These are phyloP conservation scores for Nakaseomyces delphensis DNA, from an alignment of 1,139 yeast species.

Conservation along the genomic window DNA sequence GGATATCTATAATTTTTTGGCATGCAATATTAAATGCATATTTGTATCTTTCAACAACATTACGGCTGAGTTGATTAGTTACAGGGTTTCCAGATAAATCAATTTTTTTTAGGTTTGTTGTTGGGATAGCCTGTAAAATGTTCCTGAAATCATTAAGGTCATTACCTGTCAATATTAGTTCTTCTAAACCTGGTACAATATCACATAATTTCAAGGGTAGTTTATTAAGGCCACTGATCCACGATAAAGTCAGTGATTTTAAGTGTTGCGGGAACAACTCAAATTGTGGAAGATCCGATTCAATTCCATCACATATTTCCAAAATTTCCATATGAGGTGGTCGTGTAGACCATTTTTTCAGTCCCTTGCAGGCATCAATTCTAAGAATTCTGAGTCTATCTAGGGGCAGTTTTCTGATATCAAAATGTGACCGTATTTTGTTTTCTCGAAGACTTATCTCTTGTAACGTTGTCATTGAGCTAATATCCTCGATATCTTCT, in stretches of 20 bases:
- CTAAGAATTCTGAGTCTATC: conserved; percentile 7
- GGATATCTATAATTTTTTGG: background rate
- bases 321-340: conserved; percentile 7
- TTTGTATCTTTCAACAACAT: background rate
- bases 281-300: conserved; percentile 7
- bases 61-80: background rate
- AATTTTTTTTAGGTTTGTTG: background rate
- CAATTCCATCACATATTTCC: conserved; percentile 5
- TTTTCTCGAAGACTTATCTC: background rate
- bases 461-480: background rate
- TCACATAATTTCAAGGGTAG: conserved; percentile 8
- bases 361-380: conserved; percentile 6
- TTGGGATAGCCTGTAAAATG: conserved; percentile 3
- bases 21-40: conserved; percentile 3
- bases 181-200: conserved; percentile 7
- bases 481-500: background rate
- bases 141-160: conserved; percentile 6
- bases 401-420: conserved; percentile 1
- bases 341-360: conserved; percentile 2
- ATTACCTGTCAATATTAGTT: conserved; percentile 8
- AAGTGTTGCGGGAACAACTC: conserved; percentile 7
- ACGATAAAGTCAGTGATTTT: conserved; percentile 6
- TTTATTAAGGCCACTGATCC: conserved; percentile 7
- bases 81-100: background rate
- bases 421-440: background rate